A percentile compares a stretch with the other conserved stretches of the same genome.
phyloP scores from a whole-genome alignment of 164 flowering plant species.

The Tetracentron sinense region DNA sequence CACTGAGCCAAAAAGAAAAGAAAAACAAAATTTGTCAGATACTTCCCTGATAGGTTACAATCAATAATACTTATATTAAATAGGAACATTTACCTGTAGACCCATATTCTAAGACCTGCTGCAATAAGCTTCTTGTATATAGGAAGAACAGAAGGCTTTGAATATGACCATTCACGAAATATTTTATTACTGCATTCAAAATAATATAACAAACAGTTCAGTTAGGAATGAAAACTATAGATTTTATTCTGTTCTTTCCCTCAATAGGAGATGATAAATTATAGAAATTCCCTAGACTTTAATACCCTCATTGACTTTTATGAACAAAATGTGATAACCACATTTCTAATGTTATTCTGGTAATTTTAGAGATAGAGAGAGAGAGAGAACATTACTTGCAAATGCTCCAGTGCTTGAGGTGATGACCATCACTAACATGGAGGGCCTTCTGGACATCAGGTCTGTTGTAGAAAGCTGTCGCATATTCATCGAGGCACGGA shows the following conservation, averaged over 20 bases:
- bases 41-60: background rate
- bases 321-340: too few species aligned
- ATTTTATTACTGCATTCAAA: slow-evolving; percentile 48
- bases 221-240: too few species aligned
- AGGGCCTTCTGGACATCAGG: slow-evolving; percentile 86
- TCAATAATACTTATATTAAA: too few species aligned
- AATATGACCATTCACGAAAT: slow-evolving; percentile 51
- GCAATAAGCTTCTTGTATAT: slow-evolving; percentile 80
- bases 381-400: slow-evolving; percentile 68
- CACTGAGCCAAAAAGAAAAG: slow-evolving; percentile 42
- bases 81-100: slow-evolving; percentile 68
- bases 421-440: slow-evolving; percentile 68
- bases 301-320: too few species aligned
- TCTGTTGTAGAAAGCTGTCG: slow-evolving; percentile 66
- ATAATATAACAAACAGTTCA: background rate
- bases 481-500: slow-evolving; percentile 81
- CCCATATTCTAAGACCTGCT: slow-evolving; percentile 87
- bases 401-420: slow-evolving; percentile 71
- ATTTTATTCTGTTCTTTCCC: too few species aligned
- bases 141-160: slow-evolving; percentile 72
- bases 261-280: too few species aligned
- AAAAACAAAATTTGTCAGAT: background rate
- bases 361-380: slow-evolving; percentile 16
- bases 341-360: too few species aligned
- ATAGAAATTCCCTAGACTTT: too few species aligned